Evolutionary conservation across 2,329 filamentous ascomycete genomes (phyloP).

Genomic region (Aspergillus transmontanensis): DNA sequence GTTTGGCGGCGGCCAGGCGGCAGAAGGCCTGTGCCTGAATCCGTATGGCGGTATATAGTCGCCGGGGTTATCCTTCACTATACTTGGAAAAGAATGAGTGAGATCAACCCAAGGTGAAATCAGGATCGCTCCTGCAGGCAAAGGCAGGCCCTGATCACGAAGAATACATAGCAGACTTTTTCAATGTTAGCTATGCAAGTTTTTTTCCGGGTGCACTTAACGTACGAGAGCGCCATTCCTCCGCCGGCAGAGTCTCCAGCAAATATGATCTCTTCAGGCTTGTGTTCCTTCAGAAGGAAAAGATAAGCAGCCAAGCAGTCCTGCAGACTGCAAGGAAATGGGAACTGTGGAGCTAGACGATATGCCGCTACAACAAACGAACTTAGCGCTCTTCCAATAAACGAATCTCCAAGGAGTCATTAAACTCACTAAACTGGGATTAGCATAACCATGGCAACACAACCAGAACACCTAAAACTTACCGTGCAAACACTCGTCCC

Average conservation of each 20-base stretch:
- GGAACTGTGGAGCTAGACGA: slow-evolving; percentile 87
- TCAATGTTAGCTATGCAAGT: slow-evolving; percentile 21
- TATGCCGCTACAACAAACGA: slow-evolving; percentile 60
- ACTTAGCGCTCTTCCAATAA: slow-evolving; percentile 16
- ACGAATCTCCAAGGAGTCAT: background rate
- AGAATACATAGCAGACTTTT: slow-evolving; percentile 72
- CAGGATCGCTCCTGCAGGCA: slow-evolving; percentile 86
- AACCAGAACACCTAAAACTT: slow-evolving; percentile 18
- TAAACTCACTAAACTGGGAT: slow-evolving; percentile 25
- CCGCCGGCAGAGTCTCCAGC: slow-evolving; percentile 93
- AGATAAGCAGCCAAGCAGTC: slow-evolving; percentile 90
- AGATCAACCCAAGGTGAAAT: slow-evolving; percentile 96
- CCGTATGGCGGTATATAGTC: slow-evolving; percentile 90
- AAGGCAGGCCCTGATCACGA: slow-evolving; percentile 77
- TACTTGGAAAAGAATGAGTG: slow-evolving; percentile 91
- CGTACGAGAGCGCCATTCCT: slow-evolving; percentile 75
- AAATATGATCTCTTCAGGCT: slow-evolving; percentile 79
- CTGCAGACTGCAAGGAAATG: slow-evolving; percentile 88
- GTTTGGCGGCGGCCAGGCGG: slow-evolving; percentile 90
- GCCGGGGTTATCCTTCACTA: slow-evolving; percentile 69
- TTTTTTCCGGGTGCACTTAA: slow-evolving; percentile 2
- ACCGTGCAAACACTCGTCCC: slow-evolving; percentile 79
- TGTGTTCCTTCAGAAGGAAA: slow-evolving; percentile 73
- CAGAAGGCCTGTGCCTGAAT: slow-evolving; percentile 87
- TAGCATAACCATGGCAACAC: slow-evolving; percentile 16